A percentile compares a stretch with the other conserved stretches of the same genome.
Evolutionary conservation across 2,329 filamentous ascomycete genomes (phyloP).

Genomic region (Colletotrichum noveboracense): DNA sequence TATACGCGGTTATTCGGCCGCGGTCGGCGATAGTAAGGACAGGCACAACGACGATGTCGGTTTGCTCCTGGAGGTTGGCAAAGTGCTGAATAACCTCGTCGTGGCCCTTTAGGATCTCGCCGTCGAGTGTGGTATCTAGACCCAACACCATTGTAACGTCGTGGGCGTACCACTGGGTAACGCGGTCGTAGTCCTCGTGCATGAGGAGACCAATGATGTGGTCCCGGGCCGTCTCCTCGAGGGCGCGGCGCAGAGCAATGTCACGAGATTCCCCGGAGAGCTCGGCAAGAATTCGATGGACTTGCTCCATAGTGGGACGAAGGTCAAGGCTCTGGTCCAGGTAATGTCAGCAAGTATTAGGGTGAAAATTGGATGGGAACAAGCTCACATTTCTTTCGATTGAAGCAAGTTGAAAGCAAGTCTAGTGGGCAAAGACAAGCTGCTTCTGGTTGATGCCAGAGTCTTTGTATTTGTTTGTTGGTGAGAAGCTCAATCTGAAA

Average conservation of each 20-base stretch:
- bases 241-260: not conserved
- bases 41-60: not conserved
- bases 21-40: not conserved
- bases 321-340: not conserved
- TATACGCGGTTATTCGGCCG: not conserved
- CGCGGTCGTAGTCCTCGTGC: not conserved
- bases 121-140: not conserved
- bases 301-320: not conserved
- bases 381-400: not conserved
- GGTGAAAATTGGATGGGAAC: not conserved
- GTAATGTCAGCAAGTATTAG: not conserved
- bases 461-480: not conserved
- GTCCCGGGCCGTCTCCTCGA: not conserved
- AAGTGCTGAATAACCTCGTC: not conserved
- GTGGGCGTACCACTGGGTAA: not conserved
- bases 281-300: not conserved
- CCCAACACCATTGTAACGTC: not conserved
- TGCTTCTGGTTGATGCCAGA: not conserved
- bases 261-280: not conserved
- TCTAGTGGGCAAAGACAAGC: fast-evolving
- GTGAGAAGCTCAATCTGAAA: not conserved
- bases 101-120: not conserved
- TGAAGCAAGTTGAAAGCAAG: not conserved
- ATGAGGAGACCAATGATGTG: not conserved
- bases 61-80: not conserved